phyloP scores from a whole-genome alignment of 306 rosid genomes.

The Lupinus albus region DNA sequence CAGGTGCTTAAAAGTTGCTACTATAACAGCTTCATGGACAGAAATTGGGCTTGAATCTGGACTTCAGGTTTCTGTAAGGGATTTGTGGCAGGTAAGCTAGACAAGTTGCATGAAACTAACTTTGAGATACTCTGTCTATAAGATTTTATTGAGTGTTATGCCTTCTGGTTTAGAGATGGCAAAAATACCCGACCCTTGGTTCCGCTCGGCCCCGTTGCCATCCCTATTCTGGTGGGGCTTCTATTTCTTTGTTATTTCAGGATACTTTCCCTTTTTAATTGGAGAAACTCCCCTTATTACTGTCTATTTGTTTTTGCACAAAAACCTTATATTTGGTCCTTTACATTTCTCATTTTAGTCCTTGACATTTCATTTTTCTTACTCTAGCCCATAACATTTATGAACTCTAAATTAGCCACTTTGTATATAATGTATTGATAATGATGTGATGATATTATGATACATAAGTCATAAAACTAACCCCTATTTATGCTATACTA shows the following conservation, averaged over 20 bases:
- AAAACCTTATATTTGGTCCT: background rate
- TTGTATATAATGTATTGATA: too few species aligned
- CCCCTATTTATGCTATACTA: too few species aligned
- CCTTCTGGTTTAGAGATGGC: too few species aligned
- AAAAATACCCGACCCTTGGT: too few species aligned
- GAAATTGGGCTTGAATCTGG: slow-evolving; percentile 69
- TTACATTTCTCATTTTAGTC: background rate
- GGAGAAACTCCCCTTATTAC: slow-evolving; percentile 3
- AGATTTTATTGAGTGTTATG: slow-evolving; percentile 18
- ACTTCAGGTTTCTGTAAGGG: slow-evolving; percentile 65
- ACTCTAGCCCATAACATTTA: background rate
- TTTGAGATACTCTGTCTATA: slow-evolving; percentile 1
- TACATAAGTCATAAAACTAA: too few species aligned
- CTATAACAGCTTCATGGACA: slow-evolving; percentile 69
- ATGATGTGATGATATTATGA: too few species aligned
- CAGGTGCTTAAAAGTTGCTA: slow-evolving; percentile 62
- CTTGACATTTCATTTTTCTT: background rate
- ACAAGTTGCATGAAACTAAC: slow-evolving; percentile 27
- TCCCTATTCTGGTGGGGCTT: slow-evolving; percentile 1
- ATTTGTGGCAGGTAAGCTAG: slow-evolving; percentile 84
- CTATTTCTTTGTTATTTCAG: background rate
- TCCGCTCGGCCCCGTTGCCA: too few species aligned
- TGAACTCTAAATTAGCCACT: background rate
- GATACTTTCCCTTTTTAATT: background rate
- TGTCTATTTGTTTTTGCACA: background rate